Conservation (phyloP, 192 early-diverging fungal species). For the Funneliformis geosporum region DNA sequence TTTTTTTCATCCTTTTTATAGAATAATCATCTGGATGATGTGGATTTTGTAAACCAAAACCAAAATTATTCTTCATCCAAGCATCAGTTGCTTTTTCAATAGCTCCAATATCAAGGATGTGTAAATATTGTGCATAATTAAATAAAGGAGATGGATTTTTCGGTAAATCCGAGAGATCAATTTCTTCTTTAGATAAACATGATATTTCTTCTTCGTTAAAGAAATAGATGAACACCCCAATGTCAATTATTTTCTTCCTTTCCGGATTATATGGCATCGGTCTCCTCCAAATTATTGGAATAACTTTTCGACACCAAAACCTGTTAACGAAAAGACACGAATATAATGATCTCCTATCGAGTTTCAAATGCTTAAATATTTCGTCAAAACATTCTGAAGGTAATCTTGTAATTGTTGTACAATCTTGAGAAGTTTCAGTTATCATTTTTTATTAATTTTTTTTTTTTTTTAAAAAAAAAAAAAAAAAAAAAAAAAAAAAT, state of each 20-base stretch:
- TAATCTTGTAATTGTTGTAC: neutral
- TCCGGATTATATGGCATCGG: conserved; percentile 6
- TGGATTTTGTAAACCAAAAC: neutral
- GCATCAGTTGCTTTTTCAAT: neutral
- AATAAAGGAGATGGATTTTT: neutral
- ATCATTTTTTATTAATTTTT: neutral
- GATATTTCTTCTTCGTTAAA: neutral
- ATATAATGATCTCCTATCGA: conserved; percentile 1
- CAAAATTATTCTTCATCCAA: neutral
- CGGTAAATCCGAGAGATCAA: neutral
- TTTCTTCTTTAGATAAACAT: neutral
- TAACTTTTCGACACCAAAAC: neutral
- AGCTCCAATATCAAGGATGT: neutral
- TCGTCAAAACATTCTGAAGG: conserved; percentile 13
- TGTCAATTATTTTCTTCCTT: neutral
- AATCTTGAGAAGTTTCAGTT: neutral
- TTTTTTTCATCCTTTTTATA: too few relatives aligned
- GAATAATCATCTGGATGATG: neutral
- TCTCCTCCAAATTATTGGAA: conserved; percentile 3
- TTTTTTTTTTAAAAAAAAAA: neutral
- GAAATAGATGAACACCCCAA: neutral
- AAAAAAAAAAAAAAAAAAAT: too few relatives aligned
- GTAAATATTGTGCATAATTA: conserved; percentile 8
- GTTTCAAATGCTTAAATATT: conserved; percentile 8
- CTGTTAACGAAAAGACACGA: conserved; percentile 8